Base-by-base conservation (phyloP, 2,329 filamentous ascomycete genomes). In the Cladorrhinum sp. region DNA sequence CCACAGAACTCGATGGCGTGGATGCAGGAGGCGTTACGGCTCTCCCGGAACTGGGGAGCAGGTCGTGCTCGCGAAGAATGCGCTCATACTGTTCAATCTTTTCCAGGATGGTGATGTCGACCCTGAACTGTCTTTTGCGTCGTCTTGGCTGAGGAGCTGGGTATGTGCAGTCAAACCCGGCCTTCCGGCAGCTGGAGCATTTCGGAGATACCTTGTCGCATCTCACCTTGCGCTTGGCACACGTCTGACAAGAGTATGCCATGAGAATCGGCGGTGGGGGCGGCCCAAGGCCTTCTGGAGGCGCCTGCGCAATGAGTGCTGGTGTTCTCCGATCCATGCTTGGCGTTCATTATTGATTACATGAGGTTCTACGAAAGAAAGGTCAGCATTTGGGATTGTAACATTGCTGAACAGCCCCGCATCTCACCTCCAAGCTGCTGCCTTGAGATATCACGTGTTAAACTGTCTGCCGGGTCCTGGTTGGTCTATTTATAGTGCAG, bases 11-110 rank as follows among this genome's bases (percentile, higher is more conserved):
- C n/a, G n/a, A n/a, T n/a, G n/a, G n/a, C n/a, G 3, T 12, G 32
- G 32, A 16, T 16, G 32, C 9, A 4, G 3, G 32, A 16, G n/a
- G n/a, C n/a, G n/a, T n/a, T n/a, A n/a, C n/a, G n/a, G n/a, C n/a
- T n/a, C 12, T 9, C 32, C 9, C 32, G 9, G 32, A 10, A 3
- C 16, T 13, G 7, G 32, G 32, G 16, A 76, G 62, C 18, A 77
- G 64, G 9, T 71, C 71, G 57, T 79, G 68, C 10, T 74, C 62
- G 1, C 64, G 65, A 6, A 79, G 66, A 3, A 78, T 71, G 20
- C 68, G 65, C 63, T 80, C 77, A 53, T 79, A 78, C 7, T 68
- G 70, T 3, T 73, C 73, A 1, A 78, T 68, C 24, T 68, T 68
- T 55, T 77, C 74, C n/a, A 70, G 62, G 3, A 45, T 18, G n/a